Evolutionary conservation across 2,329 filamentous ascomycete genomes (phyloP).

Genomic region (Hypoxylon sp.): DNA sequence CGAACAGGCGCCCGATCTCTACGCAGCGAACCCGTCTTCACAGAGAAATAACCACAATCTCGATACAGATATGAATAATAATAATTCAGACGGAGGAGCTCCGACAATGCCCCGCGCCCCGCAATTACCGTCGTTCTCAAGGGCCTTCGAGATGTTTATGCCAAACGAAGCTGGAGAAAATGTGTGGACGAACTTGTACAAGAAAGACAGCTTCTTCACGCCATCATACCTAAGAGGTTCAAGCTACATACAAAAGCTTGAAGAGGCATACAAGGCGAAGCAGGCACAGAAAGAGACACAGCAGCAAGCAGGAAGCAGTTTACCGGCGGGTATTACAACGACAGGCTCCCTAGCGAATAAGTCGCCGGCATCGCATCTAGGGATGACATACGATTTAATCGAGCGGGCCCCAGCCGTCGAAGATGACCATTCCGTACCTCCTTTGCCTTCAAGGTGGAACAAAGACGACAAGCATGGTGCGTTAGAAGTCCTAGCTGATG

Average conservation of each 20-base stretch:
- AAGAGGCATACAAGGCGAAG: slow-evolving; percentile 76
- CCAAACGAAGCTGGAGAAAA: slow-evolving; percentile 44
- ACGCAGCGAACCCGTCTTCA: slow-evolving; percentile 47
- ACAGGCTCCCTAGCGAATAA: slow-evolving; percentile 66
- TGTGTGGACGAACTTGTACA: slow-evolving; percentile 49
- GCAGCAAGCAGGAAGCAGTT: slow-evolving; percentile 54
- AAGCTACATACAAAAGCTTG: slow-evolving; percentile 81
- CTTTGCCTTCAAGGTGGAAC: slow-evolving; percentile 87
- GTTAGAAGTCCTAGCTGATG: slow-evolving; percentile 81
- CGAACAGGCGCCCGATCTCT: slow-evolving; percentile 54
- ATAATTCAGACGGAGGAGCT: slow-evolving; percentile 46
- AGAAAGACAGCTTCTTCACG: slow-evolving; percentile 73
- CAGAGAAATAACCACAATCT: slow-evolving; percentile 50
- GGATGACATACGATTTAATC: slow-evolving; percentile 85
- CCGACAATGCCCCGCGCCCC: slow-evolving; percentile 48
- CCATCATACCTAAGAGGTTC: slow-evolving; percentile 87
- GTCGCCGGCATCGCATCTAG: slow-evolving; percentile 74
- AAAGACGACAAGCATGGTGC: slow-evolving; percentile 79
- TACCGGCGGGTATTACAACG: slow-evolving; percentile 39
- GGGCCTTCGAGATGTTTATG: slow-evolving; percentile 66
- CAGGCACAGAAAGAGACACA: slow-evolving; percentile 64
- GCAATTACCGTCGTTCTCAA: slow-evolving; percentile 63
- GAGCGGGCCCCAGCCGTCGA: slow-evolving; percentile 76
- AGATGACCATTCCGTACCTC: slow-evolving; percentile 70
- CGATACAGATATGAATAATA: slow-evolving; percentile 53